phyloP scores from a whole-genome alignment of 164 flowering plant species.

The Berberis thunbergii region DNA sequence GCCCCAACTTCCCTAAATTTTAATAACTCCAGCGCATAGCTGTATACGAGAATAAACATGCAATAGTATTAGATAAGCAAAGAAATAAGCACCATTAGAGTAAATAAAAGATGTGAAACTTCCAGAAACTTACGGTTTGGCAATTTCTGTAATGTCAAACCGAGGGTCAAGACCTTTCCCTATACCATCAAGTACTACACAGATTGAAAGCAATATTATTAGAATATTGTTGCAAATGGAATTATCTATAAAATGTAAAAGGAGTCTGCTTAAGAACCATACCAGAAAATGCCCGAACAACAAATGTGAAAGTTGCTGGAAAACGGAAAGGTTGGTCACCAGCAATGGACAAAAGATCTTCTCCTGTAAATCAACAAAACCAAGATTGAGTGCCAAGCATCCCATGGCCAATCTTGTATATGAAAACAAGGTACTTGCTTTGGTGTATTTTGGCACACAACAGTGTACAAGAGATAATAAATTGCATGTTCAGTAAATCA shows the following conservation, averaged over 20 bases:
- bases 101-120: neutral
- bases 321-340: conserved; percentile 97
- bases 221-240: conserved; percentile 5
- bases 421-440: neutral
- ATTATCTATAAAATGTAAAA: neutral
- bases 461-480: no score
- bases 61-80: conserved; percentile 10
- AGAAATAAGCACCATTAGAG: neutral
- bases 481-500: no score
- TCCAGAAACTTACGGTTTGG: conserved; percentile 79
- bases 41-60: conserved; percentile 15
- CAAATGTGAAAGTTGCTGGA: conserved; percentile 99
- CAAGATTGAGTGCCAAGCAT: conserved; percentile 1
- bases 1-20: conserved; percentile 91
- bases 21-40: conserved; percentile 89
- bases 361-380: conserved; percentile 49
- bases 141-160: conserved; percentile 95
- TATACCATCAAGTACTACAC: conserved; percentile 92
- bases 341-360: conserved; percentile 89
- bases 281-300: conserved; percentile 99
- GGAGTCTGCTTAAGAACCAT: conserved; percentile 1
- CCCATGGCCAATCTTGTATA: neutral
- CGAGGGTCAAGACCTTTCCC: conserved; percentile 99
- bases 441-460: no score
- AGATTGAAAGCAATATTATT: neutral